Conservation (phyloP, 192 early-diverging fungal genomes). For the Umbelopsis vinacea region DNA sequence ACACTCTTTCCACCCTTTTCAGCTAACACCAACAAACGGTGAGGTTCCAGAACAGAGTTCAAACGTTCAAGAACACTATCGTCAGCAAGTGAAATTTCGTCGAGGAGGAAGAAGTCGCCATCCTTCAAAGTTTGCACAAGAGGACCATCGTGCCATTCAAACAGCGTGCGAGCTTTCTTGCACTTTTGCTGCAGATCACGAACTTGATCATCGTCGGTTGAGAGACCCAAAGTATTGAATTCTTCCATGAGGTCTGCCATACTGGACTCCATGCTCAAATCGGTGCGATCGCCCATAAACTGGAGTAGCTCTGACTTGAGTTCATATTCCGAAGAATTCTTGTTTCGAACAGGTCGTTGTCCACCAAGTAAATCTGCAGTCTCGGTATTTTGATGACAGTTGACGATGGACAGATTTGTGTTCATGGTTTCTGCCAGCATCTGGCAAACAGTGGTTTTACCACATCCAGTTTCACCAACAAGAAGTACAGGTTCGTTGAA, state of each 20-base stretch:
- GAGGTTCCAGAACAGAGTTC: slow-evolving; percentile 92
- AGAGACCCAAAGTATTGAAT: slow-evolving; percentile 26
- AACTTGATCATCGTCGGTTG: slow-evolving; percentile 19
- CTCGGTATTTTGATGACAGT: slow-evolving; percentile 97
- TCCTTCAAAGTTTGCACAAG: slow-evolving; percentile 87
- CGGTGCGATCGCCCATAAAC: not conserved
- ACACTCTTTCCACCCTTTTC: slow-evolving; percentile 84
- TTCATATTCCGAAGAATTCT: slow-evolving; percentile 54
- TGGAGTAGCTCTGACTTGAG: slow-evolving; percentile 49
- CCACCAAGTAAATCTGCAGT: slow-evolving; percentile 93
- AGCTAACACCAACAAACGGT: slow-evolving; percentile 81
- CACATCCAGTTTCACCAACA: slow-evolving; percentile 98
- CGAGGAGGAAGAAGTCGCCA: slow-evolving; percentile 90
- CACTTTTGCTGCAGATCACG: slow-evolving; percentile 28
- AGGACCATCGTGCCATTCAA: slow-evolving; percentile 98
- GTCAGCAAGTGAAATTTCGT: slow-evolving; percentile 98
- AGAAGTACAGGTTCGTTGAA: slow-evolving; percentile 91
- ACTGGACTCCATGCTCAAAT: slow-evolving; percentile 1
- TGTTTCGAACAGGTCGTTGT: slow-evolving; percentile 88
- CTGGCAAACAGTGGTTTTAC: slow-evolving; percentile 98
- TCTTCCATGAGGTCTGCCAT: slow-evolving; percentile 19
- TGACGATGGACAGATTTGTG: slow-evolving; percentile 82
- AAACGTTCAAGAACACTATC: slow-evolving; percentile 97
- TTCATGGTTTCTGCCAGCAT: slow-evolving; percentile 74
- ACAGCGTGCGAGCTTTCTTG: slow-evolving; percentile 64